Conservation (phyloP, 2,329 filamentous ascomycete genomes). For the Ophiosphaerella korrae region DNA sequence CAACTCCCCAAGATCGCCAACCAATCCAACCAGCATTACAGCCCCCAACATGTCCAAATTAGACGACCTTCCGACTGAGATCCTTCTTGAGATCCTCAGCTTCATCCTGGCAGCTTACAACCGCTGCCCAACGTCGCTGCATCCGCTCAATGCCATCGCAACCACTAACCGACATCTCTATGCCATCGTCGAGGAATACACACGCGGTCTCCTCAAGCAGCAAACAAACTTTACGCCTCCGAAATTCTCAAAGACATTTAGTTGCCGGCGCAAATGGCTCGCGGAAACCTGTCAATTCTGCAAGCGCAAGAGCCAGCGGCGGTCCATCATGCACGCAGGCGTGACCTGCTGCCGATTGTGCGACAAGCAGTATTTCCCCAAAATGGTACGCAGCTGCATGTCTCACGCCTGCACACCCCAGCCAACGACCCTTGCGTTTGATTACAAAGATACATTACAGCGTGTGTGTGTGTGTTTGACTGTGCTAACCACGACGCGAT, state of each 20-base stretch:
- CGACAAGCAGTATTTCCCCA: conserved; percentile 31
- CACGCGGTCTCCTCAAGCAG: conserved; percentile 31
- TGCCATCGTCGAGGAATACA: conserved; percentile 35
- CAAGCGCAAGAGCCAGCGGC: conserved; percentile 27
- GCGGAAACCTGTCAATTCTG: conserved; percentile 34
- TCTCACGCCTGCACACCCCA: too few relatives aligned
- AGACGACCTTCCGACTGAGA: conserved; percentile 31
- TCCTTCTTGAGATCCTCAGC: conserved; percentile 36
- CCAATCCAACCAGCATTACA: neutral
- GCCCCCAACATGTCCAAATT: conserved; percentile 18
- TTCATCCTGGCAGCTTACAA: conserved; percentile 17
- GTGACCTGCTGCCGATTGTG: conserved; percentile 35
- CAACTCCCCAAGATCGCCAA: neutral
- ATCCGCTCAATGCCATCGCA: conserved; percentile 32
- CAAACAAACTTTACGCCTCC: conserved; percentile 24
- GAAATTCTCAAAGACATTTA: conserved; percentile 16
- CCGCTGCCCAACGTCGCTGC: conserved; percentile 3
- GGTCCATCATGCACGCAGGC: conserved; percentile 26
- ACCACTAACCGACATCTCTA: conserved; percentile 29
- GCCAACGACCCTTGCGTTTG: too few relatives aligned
- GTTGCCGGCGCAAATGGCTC: conserved; percentile 33
- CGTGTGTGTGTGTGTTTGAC: too few relatives aligned
- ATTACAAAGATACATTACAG: too few relatives aligned
- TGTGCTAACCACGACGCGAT: neutral
- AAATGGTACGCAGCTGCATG: conserved; percentile 29